Evolutionary conservation across 2,329 filamentous ascomycete species (phyloP), one percentile per base, ranked within the genome.

Genomic region (Clarireedia sp.): DNA sequence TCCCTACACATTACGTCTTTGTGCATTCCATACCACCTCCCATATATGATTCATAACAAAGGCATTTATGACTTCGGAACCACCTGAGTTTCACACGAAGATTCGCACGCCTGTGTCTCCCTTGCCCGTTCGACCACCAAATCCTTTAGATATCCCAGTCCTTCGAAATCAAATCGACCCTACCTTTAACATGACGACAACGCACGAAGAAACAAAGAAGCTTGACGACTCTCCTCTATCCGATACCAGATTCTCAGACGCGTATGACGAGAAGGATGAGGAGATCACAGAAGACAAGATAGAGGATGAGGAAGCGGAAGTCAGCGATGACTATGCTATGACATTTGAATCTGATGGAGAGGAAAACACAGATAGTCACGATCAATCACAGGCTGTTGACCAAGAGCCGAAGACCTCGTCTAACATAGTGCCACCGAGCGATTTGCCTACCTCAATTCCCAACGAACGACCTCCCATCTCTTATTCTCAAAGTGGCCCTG

Each of bases 81-180:
- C 77, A 67, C 72, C 73, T 65, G 79, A 85, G 69, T 81, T 83
- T 68, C 80, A 78, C 68, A 81, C 82, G 72, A 79, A 83, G 69
- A 79, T 79, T 62, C 73, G 86, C 66, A 86, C 83, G 67, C 85
- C 86, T 61, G 81, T 86, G 67, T 87, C 83, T 68, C 86, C 86
- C 66, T 82, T 84, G 64, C 85, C 85, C 62, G 71, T 87, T 64
- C 82, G 87, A 70, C 75, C 84, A 62, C 78, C 84, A 62, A 80
- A 85, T 70, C 83, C 84, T 52, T 78, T 82, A 63, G 85, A 82
- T 63, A 86, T 88, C 57, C 83, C 85, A 56, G 79, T 89, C 54
- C 75, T 88, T 66, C 78, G 83, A 67, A 83, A 85, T 68, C 83
- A 87, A 72, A 88, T 82, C 79, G 84, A 89, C 71, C 82, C 83